Base-by-base conservation (phyloP, 768 basidiomycete species). In the Lentinula sp. region DNA sequence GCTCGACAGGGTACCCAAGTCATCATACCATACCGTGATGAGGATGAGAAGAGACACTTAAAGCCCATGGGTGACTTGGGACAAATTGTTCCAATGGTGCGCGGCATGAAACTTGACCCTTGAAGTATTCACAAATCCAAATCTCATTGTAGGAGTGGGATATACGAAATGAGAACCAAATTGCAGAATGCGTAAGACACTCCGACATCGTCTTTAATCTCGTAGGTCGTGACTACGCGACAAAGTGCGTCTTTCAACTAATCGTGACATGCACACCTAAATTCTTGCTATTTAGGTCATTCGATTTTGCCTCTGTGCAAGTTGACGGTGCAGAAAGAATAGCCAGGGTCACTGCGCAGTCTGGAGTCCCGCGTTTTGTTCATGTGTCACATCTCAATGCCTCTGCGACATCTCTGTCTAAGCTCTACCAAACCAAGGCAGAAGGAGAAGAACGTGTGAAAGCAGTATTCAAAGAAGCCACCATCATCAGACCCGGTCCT, bases 151-250 rank as follows among this genome's bases (percentile, higher is more conserved):
- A 98, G 95, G 96, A 98, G 83, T 98, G 94, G 93, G 94, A 98
- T 70, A 80, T 96, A 52, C 84, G 93, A 61, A 88, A 92, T 70
- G 90, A 93, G 68, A 82, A 86, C 55, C 93, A 95, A 70, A 97
- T 95, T 66, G 91, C 85, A 42, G 96, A 98, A 71, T 97, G 95
- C 73, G 71, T 98, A 62, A 81, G 92, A 65, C 94, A 97, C 74
- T 98, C 96, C 18, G 93, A 98, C 71, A 90, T 89, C 4, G 97
- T 99, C 21, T 97, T 95, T 79, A 98, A 98, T 76, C 88, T 98
- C 61, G 88, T 91, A 55, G 95, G 96, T 18, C 80, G 95, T 55
- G 92, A 98, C 72, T 96, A 88, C 71, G 91, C 93, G 77, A 99
- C 97, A 62, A 96, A 96, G 96, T 96, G 67, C 55, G 83, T 70